Conservation (phyloP, 2,329 filamentous ascomycete genomes). For the Aspergillus arachidicola region DNA sequence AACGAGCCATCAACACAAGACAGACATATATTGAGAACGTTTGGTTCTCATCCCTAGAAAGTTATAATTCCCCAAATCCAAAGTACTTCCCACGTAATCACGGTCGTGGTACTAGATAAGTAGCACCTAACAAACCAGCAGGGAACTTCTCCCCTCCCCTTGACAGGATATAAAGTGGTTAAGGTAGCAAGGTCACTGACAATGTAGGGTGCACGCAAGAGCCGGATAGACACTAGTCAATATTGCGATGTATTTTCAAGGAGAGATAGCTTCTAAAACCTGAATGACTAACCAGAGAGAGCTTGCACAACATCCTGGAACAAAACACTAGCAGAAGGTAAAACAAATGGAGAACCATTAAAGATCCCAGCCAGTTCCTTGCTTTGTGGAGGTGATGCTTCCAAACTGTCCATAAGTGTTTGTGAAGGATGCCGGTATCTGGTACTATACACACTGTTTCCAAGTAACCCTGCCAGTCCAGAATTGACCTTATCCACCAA, state of each 20-base stretch:
- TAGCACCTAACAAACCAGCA: not conserved
- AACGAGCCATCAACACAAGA: too few relatives aligned
- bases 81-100: too few relatives aligned
- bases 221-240: not conserved
- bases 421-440: not conserved
- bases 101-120: not conserved
- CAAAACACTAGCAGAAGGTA: slow-evolving; percentile 40
- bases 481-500: slow-evolving; percentile 29
- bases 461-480: slow-evolving; percentile 40
- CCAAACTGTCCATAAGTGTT: not conserved
- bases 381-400: slow-evolving; percentile 22
- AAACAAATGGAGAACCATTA: slow-evolving; percentile 40
- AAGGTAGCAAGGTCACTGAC: not conserved
- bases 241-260: not conserved
- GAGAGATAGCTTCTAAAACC: not conserved
- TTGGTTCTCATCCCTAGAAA: too few relatives aligned
- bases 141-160: not conserved
- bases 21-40: too few relatives aligned
- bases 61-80: too few relatives aligned
- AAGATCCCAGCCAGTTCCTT: slow-evolving; percentile 40
- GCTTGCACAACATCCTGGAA: slow-evolving; percentile 43
- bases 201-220: not conserved
- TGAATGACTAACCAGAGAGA: not conserved
- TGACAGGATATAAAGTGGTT: not conserved
- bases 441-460: slow-evolving; percentile 11